A percentile compares a stretch with the other conserved stretches of the same genome.
These are phyloP conservation scores for Arachis stenosperma DNA, from an alignment of 306 rosid species.

Conservation along the genomic window DNA sequence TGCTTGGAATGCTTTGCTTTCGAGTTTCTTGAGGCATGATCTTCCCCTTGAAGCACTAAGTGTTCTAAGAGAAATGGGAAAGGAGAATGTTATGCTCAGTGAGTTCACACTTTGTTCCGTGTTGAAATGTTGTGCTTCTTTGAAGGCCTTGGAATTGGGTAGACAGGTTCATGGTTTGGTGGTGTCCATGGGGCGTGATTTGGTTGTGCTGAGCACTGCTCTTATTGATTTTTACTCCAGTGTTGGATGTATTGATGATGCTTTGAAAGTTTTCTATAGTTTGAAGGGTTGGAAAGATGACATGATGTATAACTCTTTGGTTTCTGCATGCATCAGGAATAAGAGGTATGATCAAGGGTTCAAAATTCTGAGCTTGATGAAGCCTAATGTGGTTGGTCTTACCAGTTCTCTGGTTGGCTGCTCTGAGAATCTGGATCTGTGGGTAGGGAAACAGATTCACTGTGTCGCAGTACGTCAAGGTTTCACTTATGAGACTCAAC, in stretches of 20 bases:
- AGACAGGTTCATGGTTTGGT: constrained; percentile 77
- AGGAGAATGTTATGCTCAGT: constrained; percentile 47
- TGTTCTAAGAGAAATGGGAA: constrained; percentile 58
- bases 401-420: constrained; percentile 66
- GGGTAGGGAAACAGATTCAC: constrained; percentile 65
- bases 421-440: constrained; percentile 60
- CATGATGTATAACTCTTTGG: constrained; percentile 55
- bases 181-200: constrained; percentile 57
- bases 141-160: constrained; percentile 55
- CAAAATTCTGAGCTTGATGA: constrained; percentile 50
- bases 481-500: constrained; percentile 53
- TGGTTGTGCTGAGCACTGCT: constrained; percentile 68
- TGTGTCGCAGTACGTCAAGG: constrained; percentile 57
- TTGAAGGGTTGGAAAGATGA: constrained; percentile 54
- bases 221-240: constrained; percentile 63
- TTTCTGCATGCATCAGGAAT: constrained; percentile 62
- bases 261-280: constrained; percentile 50
- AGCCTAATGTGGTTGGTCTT: constrained; percentile 58
- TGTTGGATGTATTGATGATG: constrained; percentile 53
- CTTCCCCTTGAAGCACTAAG: constrained; percentile 53
- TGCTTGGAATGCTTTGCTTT: constrained; percentile 64
- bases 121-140: constrained; percentile 62
- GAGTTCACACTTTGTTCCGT: constrained; percentile 70
- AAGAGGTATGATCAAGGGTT: constrained; percentile 51
- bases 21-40: constrained; percentile 47